These are phyloP conservation scores for Diaporthe sp. DNA, from an alignment of 2,329 filamentous ascomycete genomes.

Conservation along the genomic window DNA sequence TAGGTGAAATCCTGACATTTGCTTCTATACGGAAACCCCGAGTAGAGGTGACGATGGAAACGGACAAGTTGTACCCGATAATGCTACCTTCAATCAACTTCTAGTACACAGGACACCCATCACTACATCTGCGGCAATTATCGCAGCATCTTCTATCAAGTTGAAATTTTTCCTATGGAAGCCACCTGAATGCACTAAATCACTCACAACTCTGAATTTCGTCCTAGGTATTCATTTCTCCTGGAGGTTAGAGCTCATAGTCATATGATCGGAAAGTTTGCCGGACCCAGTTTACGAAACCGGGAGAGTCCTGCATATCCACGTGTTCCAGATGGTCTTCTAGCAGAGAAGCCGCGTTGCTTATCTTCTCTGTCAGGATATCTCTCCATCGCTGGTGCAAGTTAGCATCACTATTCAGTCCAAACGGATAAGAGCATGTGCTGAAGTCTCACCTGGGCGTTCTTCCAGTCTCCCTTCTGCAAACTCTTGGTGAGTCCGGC, in stretches of 20 bases:
- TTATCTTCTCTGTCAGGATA: conserved; percentile 6
- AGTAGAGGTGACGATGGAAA: not conserved
- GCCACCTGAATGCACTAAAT: not conserved
- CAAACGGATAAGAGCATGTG: not conserved
- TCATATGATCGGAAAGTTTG: not conserved
- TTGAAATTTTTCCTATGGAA: not conserved
- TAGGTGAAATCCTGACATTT: too few species aligned
- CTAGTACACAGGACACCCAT: not conserved
- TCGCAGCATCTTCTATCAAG: not conserved
- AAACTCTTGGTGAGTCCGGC: not conserved
- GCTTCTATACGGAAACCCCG: not conserved
- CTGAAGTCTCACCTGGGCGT: not conserved
- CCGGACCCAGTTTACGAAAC: not conserved
- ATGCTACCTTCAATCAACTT: not conserved
- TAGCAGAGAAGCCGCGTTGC: not conserved
- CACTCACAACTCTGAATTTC: not conserved
- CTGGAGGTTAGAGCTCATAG: not conserved
- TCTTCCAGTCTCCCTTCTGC: not conserved
- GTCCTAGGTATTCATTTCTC: not conserved
- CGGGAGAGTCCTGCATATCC: not conserved
- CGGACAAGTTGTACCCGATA: not conserved
- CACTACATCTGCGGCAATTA: not conserved
- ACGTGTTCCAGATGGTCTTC: not conserved
- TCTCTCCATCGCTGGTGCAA: not conserved
- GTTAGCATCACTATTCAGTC: not conserved